Base-by-base conservation (phyloP, 1,139 yeast species). In the Suhomyces atakaporum region DNA sequence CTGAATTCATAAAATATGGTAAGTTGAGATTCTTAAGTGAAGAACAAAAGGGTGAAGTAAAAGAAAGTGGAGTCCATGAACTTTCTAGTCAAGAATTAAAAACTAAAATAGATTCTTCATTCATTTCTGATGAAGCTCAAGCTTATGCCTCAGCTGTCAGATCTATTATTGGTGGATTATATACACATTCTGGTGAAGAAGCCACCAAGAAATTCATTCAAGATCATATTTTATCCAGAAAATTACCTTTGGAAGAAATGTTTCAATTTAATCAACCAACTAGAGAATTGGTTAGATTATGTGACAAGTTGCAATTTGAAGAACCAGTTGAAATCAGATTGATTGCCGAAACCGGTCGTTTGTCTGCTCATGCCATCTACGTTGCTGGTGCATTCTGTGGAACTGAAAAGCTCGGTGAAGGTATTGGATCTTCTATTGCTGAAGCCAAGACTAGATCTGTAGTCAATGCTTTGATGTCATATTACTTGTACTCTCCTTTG, bases 361-460 rank as follows among this genome's bases (percentile, higher is more conserved):
- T 73, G 52, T 80, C 96, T 3, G 77, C 79, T 41, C 80, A 87
- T 39, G 96, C 98, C 16, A 83, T 89, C 29, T 92, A 78, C 53
- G 86, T 90, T 12, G 95, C 92, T 23, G 97, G 97, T 36, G 95
- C 88, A 1, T 92, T 89, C 61, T 74, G 84, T 39, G 97, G 97
- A 23, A 72, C 73, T 15, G 80, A 81, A 44, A 84, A 88, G 62
- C 71, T 92, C 40, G 97, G 97, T 35, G 97, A 92, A 64, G 97
- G 97, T 29, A 89, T 85, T 53, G 99, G 97, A 32, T 73, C 94
- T n/a, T 85, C 95, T 29, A 69, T 92, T 50, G 78, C 76, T 47
- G 98, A 92, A 65, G 97, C 97, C 29, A 86, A 89, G 62, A 85
- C 89, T 24, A 79, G 96, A 60, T 94, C 97, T 20, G 87, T 89